Percentiles rank a stretch among this genome's conserved stretches.
phyloP scores from a whole-genome alignment of 257 asterid genomes.

The Penstemon davidsonii region DNA sequence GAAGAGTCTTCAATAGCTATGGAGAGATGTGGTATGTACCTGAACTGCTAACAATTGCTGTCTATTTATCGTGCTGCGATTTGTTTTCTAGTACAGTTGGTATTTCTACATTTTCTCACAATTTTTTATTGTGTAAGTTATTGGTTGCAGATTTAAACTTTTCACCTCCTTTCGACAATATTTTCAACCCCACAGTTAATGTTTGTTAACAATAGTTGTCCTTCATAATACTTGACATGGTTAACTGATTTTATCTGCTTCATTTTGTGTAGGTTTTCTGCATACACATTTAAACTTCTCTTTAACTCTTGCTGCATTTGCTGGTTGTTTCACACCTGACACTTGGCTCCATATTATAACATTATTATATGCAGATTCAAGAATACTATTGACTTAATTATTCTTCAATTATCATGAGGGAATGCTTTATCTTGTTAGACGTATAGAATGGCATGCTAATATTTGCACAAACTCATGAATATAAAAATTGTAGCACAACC shows the following conservation, averaged over 20 bases:
- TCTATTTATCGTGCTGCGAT: slow-evolving; percentile 5
- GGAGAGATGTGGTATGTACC: slow-evolving; percentile 60
- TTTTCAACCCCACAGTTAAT: not conserved
- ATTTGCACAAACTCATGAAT: not conserved
- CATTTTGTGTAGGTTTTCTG: not conserved
- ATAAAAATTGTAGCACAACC: not conserved
- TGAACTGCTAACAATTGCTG: slow-evolving; percentile 1
- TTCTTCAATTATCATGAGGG: not conserved
- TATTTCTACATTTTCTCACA: slow-evolving; percentile 8
- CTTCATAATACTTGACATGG: not conserved
- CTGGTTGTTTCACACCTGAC: not conserved
- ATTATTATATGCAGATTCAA: not conserved
- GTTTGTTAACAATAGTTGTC: not conserved
- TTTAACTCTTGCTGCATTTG: slow-evolving; percentile 11
- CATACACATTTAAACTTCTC: not conserved
- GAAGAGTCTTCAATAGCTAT: slow-evolving; percentile 60
- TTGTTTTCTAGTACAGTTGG: slow-evolving; percentile 1
- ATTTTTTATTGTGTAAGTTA: slow-evolving; percentile 2
- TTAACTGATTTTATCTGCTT: not conserved
- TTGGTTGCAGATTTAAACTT: not conserved
- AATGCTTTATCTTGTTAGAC: slow-evolving; percentile 15
- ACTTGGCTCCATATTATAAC: not conserved
- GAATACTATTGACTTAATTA: not conserved
- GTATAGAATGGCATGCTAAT: slow-evolving; percentile 1
- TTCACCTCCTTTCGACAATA: slow-evolving; percentile 4